Percentiles rank a stretch among this genome's conserved stretches.
Conservation (phyloP, 345 rosid genomes). For the Trapa bicornis region DNA sequence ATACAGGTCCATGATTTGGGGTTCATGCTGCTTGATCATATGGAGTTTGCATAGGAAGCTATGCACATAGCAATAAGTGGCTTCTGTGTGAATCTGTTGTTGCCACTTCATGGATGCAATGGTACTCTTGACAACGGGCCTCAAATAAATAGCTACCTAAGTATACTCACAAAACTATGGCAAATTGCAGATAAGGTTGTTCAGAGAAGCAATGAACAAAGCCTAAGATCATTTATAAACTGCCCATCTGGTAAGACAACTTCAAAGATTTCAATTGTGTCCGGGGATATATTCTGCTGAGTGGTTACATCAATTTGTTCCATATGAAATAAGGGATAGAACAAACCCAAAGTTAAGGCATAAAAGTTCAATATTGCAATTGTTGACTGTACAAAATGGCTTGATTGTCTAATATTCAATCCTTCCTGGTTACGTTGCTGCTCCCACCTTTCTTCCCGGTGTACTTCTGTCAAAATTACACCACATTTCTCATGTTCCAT, state of each 20-base stretch:
- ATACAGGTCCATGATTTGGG: background rate
- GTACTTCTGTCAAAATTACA: slow-evolving; percentile 5
- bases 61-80: too few relatives aligned
- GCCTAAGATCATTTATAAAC: background rate
- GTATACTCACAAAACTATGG: background rate
- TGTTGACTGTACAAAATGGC: background rate
- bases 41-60: background rate
- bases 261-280: background rate
- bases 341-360: background rate
- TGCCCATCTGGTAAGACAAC: background rate
- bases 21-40: background rate
- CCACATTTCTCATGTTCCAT: background rate
- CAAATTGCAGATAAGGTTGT: background rate
- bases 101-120: background rate
- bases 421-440: slow-evolving; percentile 18
- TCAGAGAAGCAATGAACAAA: background rate
- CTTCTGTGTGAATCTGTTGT: background rate
- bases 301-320: background rate
- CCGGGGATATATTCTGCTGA: background rate
- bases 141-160: background rate
- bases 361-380: background rate
- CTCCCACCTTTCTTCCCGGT: slow-evolving; percentile 22
- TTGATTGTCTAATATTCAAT: slow-evolving; percentile 16
- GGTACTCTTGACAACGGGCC: too few relatives aligned
- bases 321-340: background rate